Evolutionary conservation across 352 stramenopile species (phyloP).

Genomic region (Pythium aquatile): DNA sequence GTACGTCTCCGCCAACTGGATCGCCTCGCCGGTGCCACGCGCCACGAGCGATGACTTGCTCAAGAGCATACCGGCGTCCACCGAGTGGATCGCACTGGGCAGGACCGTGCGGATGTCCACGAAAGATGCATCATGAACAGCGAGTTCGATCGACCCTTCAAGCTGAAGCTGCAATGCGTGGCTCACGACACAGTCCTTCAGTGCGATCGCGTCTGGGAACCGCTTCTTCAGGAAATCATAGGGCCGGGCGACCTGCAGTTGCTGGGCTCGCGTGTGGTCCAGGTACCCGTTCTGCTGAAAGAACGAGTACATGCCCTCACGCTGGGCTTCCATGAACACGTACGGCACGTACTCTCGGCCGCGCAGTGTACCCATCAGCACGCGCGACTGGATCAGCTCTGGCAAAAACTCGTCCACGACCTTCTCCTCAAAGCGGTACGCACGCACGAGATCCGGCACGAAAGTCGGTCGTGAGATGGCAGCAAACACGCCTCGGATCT

Average conservation of each 20-base stretch:
- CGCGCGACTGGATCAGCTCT: slow-evolving; percentile 51
- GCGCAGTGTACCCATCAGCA: slow-evolving; percentile 61
- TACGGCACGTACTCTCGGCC: slow-evolving; percentile 78
- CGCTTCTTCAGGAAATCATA: slow-evolving; percentile 74
- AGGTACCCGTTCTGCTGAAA: slow-evolving; percentile 85
- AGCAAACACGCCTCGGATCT: slow-evolving; percentile 62
- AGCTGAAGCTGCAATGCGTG: slow-evolving; percentile 58
- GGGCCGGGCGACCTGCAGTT: slow-evolving; percentile 62
- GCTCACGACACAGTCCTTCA: slow-evolving; percentile 68
- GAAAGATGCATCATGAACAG: slow-evolving; percentile 61
- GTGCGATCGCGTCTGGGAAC: slow-evolving; percentile 63
- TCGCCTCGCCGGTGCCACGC: slow-evolving; percentile 33
- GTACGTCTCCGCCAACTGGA: slow-evolving; percentile 59
- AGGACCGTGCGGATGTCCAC: slow-evolving; percentile 61
- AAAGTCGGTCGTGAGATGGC: slow-evolving; percentile 68
- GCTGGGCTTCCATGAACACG: slow-evolving; percentile 74
- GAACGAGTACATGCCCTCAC: slow-evolving; percentile 79
- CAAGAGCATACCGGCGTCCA: slow-evolving; percentile 51
- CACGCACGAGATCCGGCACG: slow-evolving; percentile 58
- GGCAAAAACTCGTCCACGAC: slow-evolving; percentile 57
- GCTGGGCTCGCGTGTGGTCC: slow-evolving; percentile 48
- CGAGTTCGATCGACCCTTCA: slow-evolving; percentile 68
- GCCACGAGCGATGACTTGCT: slow-evolving; percentile 39
- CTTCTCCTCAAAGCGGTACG: slow-evolving; percentile 60
- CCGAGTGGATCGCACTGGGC: slow-evolving; percentile 49